Evolutionary conservation across 495 filamentous ascomycete species (phyloP), one percentile per base, ranked within the genome.

Genomic region (Xylaria flabelliformis): DNA sequence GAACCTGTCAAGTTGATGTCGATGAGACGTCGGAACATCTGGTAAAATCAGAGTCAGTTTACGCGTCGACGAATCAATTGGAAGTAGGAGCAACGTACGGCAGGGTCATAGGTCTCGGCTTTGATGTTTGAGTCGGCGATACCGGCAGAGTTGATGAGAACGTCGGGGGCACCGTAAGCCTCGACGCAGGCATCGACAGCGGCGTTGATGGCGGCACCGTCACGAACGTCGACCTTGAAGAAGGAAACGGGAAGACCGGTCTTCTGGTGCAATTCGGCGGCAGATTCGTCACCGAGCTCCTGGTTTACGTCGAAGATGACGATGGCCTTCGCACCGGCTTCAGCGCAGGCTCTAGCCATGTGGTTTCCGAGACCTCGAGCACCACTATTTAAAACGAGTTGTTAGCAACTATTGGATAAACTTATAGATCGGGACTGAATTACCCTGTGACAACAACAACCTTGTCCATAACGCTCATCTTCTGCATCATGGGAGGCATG

Each of bases 121-220:
- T 82, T 80, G 80, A 87, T 85, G 79, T 85, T 86, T 79, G 83
- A 85, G 67, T 94, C 92, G 73, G 93, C 92, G 70, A 97, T 94
- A 74, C 94, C 93, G 41, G 94, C 94, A 67, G 92, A 92, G 82
- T 93, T 94, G 82, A 97, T 87, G 19, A 94, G 83, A 29, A 95
- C 91, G 69, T 94, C 89, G 21, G 94, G 83, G 6, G 87, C 82
- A 64, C 88, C 92, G 71, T 90, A 89, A 68, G 88, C 84, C 48
- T 85, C 80, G n/a, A 88, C 82, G 24, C 90, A 83, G 44, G 87
- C 81, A 68, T 87, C 82, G 67, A 92, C 90, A 55, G 91, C 84
- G 36, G 86, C 86, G 41, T 88, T 85, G 67, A 92, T 88, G 21
- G 88, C 88, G 26, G 83, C 81, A 8, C 84, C 88, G 63, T 94